Evolutionary conservation across 1,284 basidiomycete species (phyloP).

Genomic region (Irpex rosettiformis): DNA sequence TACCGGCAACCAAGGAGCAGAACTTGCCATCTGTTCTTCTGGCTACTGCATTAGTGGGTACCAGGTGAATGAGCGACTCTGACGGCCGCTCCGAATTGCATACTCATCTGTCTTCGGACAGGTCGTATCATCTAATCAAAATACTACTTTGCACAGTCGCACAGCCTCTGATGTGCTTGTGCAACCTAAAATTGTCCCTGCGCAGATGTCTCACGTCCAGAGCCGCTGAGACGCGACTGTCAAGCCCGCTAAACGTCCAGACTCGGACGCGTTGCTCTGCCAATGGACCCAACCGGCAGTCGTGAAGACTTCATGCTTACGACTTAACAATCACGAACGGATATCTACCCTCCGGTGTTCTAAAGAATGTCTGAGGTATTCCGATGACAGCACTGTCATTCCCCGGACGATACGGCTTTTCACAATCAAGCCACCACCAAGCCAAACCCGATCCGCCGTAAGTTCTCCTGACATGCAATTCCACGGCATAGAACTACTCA

Average conservation of each 20-base stretch:
- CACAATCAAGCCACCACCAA: background rate
- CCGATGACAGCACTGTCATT: background rate
- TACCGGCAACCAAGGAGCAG: background rate
- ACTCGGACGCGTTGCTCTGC: background rate
- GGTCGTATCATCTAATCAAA: background rate
- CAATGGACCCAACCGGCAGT: background rate
- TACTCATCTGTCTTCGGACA: background rate
- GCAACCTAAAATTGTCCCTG: background rate
- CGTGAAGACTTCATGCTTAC: background rate
- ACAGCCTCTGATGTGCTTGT: background rate
- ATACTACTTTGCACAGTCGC: background rate
- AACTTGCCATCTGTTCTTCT: background rate
- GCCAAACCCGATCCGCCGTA: background rate
- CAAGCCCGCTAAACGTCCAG: background rate
- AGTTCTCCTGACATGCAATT: background rate
- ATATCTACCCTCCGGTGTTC: background rate
- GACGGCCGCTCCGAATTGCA: background rate
- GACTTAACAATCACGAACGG: background rate
- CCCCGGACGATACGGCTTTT: background rate
- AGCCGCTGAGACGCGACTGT: background rate
- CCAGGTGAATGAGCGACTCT: background rate
- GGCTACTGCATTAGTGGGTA: background rate
- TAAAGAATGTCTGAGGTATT: background rate
- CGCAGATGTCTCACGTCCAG: background rate
- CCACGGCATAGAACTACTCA: background rate